Evolutionary conservation across 2,329 filamentous ascomycete genomes (phyloP).

Genomic region (Penicillium sp.): DNA sequence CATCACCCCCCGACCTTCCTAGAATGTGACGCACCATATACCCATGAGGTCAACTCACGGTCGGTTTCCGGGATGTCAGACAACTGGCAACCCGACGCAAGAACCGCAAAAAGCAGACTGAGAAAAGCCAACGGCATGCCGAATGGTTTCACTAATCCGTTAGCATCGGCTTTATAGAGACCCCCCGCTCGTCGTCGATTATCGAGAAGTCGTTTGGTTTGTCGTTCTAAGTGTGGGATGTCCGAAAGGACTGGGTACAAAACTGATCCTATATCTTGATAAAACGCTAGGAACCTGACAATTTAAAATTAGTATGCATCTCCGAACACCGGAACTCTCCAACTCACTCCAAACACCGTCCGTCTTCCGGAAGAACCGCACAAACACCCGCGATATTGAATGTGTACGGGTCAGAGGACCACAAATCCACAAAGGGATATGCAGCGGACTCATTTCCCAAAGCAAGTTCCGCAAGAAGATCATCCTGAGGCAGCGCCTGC

Average conservation of each 20-base stretch:
- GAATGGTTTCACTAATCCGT: slow-evolving; percentile 54
- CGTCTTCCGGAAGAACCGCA: slow-evolving; percentile 55
- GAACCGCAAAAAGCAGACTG: slow-evolving; percentile 59
- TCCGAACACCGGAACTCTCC: not conserved
- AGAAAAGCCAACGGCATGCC: slow-evolving; percentile 59
- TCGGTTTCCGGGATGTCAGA: slow-evolving; percentile 56
- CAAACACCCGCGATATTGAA: slow-evolving; percentile 56
- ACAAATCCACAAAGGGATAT: slow-evolving; percentile 61
- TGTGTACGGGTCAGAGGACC: slow-evolving; percentile 59
- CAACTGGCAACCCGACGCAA: slow-evolving; percentile 61
- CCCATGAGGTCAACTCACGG: slow-evolving; percentile 61
- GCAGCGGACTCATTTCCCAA: slow-evolving; percentile 60
- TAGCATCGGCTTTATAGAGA: slow-evolving; percentile 42
- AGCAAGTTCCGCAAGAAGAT: slow-evolving; percentile 58
- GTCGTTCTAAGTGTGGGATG: slow-evolving; percentile 50
- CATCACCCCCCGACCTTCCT: not conserved
- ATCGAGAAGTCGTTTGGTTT: slow-evolving; percentile 52
- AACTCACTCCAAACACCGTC: slow-evolving; percentile 45
- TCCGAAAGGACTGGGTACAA: slow-evolving; percentile 59
- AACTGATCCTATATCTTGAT: slow-evolving; percentile 55
- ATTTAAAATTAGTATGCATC: slow-evolving; percentile 12
- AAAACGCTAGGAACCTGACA: slow-evolving; percentile 51
- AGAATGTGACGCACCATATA: slow-evolving; percentile 51
- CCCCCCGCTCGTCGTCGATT: slow-evolving; percentile 46
- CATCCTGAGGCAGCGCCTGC: slow-evolving; percentile 56